A percentile compares a stretch with the other conserved stretches of the same genome.
phyloP scores from a whole-genome alignment of 208 protist species.

The Paratrypanosoma confusum region DNA sequence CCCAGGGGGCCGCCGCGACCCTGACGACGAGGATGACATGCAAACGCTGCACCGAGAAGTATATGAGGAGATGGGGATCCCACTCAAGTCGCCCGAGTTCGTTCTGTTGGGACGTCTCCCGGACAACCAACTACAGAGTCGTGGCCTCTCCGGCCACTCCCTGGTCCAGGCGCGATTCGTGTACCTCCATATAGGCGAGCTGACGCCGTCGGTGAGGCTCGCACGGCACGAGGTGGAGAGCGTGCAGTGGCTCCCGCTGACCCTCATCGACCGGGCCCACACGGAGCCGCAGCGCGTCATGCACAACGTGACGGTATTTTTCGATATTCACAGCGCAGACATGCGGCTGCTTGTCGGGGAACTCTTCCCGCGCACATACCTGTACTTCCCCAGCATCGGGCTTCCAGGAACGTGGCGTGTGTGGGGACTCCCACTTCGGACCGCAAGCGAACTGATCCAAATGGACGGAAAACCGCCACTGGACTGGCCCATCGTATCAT shows the following conservation, averaged over 20 bases:
- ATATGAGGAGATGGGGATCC: slow-evolving; percentile 45
- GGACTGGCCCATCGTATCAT: slow-evolving; percentile 58
- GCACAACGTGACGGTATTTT: slow-evolving; percentile 40
- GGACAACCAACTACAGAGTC: slow-evolving; percentile 30
- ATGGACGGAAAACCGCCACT: slow-evolving; percentile 28
- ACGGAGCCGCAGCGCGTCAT: slow-evolving; percentile 21
- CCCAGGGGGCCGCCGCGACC: slow-evolving; percentile 63
- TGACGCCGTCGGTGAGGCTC: slow-evolving; percentile 41
- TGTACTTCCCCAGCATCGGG: slow-evolving; percentile 39
- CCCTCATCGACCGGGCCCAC: slow-evolving; percentile 10
- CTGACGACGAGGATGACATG: slow-evolving; percentile 39
- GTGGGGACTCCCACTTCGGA: slow-evolving; percentile 57
- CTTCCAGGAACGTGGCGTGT: slow-evolving; percentile 29
- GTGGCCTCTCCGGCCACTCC: slow-evolving; percentile 7
- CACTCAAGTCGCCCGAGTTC: slow-evolving; percentile 36
- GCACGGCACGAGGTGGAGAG: slow-evolving; percentile 38
- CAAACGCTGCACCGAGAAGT: slow-evolving; percentile 29
- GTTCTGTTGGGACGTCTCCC: slow-evolving; percentile 45
- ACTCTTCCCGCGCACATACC: slow-evolving; percentile 28
- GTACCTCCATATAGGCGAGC: slow-evolving; percentile 56
- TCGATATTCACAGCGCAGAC: slow-evolving; percentile 30
- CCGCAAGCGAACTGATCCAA: slow-evolving; percentile 42
- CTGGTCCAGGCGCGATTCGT: slow-evolving; percentile 65
- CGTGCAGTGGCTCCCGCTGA: slow-evolving; percentile 54
- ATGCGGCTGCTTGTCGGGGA: slow-evolving; percentile 29